These are phyloP conservation scores for Penicillium sp. DNA, from an alignment of 2,329 filamentous ascomycete species.

Conservation along the genomic window DNA sequence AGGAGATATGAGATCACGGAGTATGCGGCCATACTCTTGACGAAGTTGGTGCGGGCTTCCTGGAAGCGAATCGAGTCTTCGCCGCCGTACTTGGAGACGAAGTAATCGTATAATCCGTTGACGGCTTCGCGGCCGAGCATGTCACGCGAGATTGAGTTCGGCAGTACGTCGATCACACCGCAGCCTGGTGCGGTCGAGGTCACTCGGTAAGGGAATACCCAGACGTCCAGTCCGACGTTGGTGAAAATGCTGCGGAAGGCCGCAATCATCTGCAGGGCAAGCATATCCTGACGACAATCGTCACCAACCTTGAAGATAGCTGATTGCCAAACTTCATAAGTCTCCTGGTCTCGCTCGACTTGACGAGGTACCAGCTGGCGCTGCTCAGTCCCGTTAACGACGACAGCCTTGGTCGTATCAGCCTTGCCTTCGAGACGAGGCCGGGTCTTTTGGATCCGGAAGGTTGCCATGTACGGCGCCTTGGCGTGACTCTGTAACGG, in stretches of 20 bases:
- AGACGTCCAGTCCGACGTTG: conserved; percentile 91
- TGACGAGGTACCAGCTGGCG: conserved; percentile 30
- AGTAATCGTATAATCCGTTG: conserved; percentile 98
- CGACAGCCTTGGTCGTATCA: conserved; percentile 29
- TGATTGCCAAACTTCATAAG: conserved; percentile 96
- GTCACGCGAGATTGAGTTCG: conserved; percentile 96
- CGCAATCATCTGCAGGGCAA: conserved; percentile 96
- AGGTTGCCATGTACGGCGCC: conserved; percentile 98
- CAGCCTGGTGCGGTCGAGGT: conserved; percentile 97
- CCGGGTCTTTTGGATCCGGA: conserved; percentile 85
- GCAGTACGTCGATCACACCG: conserved; percentile 96
- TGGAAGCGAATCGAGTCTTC: conserved; percentile 96
- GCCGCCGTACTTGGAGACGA: conserved; percentile 94
- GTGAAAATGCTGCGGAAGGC: conserved; percentile 98
- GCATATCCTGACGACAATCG: conserved; percentile 94
- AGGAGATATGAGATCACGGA: conserved; percentile 94
- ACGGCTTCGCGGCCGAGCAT: conserved; percentile 98
- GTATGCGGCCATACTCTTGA: conserved; percentile 99
- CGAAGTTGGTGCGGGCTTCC: conserved; percentile 93
- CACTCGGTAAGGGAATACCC: conserved; percentile 95
- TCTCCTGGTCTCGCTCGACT: conserved; percentile 53
- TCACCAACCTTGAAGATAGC: conserved; percentile 99
- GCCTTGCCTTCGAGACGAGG: conserved; percentile 36
- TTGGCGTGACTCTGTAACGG: conserved; percentile 98
- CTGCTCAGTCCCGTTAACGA: conserved; percentile 39